Base-by-base conservation (phyloP, 129 eudicot species). In the Chrysanthemum seticuspe region DNA sequence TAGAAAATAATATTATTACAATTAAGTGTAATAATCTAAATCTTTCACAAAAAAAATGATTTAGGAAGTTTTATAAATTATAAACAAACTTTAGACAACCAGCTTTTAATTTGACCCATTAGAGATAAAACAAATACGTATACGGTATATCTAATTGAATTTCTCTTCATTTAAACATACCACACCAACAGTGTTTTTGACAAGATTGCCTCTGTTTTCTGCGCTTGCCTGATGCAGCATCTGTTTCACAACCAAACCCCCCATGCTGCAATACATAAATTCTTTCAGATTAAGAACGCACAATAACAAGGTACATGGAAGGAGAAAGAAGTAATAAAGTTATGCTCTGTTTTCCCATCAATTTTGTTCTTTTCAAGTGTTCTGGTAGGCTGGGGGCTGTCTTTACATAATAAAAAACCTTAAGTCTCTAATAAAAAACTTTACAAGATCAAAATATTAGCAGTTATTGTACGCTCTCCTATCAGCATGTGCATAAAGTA, bases 181-280 rank as follows among this genome's bases (percentile, higher is more conserved):
- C 74, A 95, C 75, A 68, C 99, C 99, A 70, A 82, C 79, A 7
- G 97, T 95, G 87, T 91, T 95, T 68, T 73, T 79, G 14, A 95
- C 96, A 78, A 95, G 89, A 73, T 91, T 76, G 80, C 85, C 78
- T 79, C 80, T 88, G 13, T 85, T 82, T 76, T 86, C 89, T 48
- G 87, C 80, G 72, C 83, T 90, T 73, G 97, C 99, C 79, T 95
- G 96, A 78, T 95, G 73, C 48, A 95, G 78, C 90, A 95, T 91
- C 83, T 95, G 95, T 85, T 95, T 95, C 83, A 95, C 99, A 71
- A 95, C 99, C 81, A 95, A 81, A 36, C 99, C 99, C 5, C 99
- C 99, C 96, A 95, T 85, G 85, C 99, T 95, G 88, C 84, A 78
- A 73, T 71, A 31, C 16, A 59, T 19, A 13, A 14, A 45, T 62